Percentiles rank a stretch among this genome's conserved stretches.
Evolutionary conservation across 2,329 filamentous ascomycete genomes (phyloP).

Genomic region (Cylindrodendrum hubeiense): DNA sequence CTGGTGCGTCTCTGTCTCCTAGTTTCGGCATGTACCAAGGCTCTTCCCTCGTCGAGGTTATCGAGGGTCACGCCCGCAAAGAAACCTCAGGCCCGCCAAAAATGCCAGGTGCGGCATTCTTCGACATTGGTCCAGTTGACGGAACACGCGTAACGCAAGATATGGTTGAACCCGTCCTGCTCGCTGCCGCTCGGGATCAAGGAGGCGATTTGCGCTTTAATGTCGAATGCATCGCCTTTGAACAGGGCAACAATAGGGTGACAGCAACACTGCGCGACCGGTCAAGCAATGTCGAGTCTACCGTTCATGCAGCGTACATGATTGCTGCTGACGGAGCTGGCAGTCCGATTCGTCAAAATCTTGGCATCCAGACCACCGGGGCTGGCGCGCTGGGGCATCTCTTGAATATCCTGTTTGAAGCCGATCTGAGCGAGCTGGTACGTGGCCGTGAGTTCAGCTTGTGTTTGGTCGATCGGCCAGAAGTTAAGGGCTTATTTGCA

Average conservation of each 20-base stretch:
- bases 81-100: not conserved
- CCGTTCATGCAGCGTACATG: conserved; percentile 3
- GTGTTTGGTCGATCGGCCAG: not conserved
- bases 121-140: conserved; percentile 6
- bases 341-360: not conserved
- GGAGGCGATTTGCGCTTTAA: conserved; percentile 3
- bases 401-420: conserved; percentile 8
- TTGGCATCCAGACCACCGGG: not conserved
- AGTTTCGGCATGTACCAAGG: conserved; percentile 5
- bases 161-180: not conserved
- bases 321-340: conserved; percentile 7
- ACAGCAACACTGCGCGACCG: not conserved
- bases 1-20: not conserved
- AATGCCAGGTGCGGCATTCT: not conserved
- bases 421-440: conserved; percentile 1
- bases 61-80: conserved; percentile 1
- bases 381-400: not conserved
- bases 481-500: conserved; percentile 4
- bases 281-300: not conserved
- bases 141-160: conserved; percentile 2
- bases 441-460: conserved; percentile 11
- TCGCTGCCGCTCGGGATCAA: not conserved
- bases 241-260: not conserved
- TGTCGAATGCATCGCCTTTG: not conserved
- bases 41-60: not conserved